These are phyloP conservation scores for Fusarium sp. DNA, from an alignment of 2,329 filamentous ascomycete genomes.

Conservation along the genomic window DNA sequence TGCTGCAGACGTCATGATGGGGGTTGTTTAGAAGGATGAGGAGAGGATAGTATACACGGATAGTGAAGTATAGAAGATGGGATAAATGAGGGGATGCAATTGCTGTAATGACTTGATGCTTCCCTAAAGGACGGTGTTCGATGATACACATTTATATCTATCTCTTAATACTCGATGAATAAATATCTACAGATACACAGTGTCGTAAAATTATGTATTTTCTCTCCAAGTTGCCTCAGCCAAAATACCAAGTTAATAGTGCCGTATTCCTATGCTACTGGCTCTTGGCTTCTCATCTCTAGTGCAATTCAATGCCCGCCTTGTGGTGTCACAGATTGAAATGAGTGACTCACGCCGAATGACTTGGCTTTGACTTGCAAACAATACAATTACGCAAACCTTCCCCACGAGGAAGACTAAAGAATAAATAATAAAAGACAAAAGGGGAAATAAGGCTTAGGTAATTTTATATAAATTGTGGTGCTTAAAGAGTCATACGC, in stretches of 20 bases:
- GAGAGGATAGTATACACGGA: background rate
- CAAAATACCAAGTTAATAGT: background rate
- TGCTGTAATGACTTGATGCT: background rate
- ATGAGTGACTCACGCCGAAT: conserved; percentile 46
- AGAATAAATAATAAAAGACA: background rate
- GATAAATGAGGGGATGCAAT: background rate
- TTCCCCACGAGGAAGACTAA: background rate
- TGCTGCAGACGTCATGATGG: conserved; percentile 61
- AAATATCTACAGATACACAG: conserved; percentile 4
- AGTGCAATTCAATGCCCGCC: conserved; percentile 4
- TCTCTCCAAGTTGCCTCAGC: background rate
- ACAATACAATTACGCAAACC: background rate
- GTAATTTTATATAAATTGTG: conserved; percentile 7
- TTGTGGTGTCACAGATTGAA: background rate
- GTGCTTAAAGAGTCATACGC: conserved; percentile 16
- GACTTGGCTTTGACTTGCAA: conserved; percentile 22
- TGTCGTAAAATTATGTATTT: background rate
- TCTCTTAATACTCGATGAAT: background rate
- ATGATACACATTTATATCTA: background rate
- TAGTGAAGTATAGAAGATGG: background rate
- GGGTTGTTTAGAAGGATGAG: background rate
- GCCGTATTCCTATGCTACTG: conserved; percentile 4
- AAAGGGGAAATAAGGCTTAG: background rate
- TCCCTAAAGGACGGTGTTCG: conserved; percentile 4
- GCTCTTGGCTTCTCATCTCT: background rate